phyloP scores from a whole-genome alignment of 345 rosid species.

The Streptanthus diversifolius region DNA sequence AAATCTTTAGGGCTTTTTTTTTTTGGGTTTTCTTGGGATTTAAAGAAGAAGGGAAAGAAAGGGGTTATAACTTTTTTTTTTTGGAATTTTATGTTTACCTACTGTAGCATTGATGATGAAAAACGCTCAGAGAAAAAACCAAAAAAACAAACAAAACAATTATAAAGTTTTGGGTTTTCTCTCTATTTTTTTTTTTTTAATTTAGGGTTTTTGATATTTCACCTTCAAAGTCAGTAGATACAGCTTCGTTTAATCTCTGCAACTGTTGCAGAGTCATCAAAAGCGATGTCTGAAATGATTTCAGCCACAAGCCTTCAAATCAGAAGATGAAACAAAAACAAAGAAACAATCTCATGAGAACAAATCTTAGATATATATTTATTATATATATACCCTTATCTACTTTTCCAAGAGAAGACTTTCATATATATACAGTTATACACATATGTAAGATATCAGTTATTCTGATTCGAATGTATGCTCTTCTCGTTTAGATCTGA shows the following conservation, averaged over 20 bases:
- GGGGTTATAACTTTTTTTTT: neutral
- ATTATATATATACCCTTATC: constrained; percentile 7
- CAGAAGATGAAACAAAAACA: constrained; percentile 32
- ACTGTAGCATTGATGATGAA: constrained; percentile 37
- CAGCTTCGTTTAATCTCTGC: constrained; percentile 48
- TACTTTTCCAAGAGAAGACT: neutral
- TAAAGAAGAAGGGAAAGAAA: constrained; percentile 13
- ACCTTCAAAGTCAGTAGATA: constrained; percentile 77
- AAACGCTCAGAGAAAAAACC: constrained; percentile 32
- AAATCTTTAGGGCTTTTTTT: constrained; percentile 14
- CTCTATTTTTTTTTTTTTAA: neutral
- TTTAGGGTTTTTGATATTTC: constrained; percentile 58
- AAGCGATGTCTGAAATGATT: constrained; percentile 62
- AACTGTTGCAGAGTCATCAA: constrained; percentile 49
- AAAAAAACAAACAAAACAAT: constrained; percentile 33
- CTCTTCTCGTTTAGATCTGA: constrained; percentile 33
- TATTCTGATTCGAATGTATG: constrained; percentile 11
- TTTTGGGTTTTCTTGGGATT: neutral
- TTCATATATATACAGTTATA: neutral
- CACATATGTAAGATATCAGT: constrained; percentile 14
- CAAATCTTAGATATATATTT: constrained; percentile 14
- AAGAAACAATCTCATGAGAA: constrained; percentile 31
- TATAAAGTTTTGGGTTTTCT: constrained; percentile 33
- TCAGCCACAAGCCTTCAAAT: constrained; percentile 42
- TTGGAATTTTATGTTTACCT: neutral